Evolutionary conservation across 176 grass and related monocot genomes (phyloP), one percentile per base, ranked within the genome.

Genomic region (Musa schizocarpa): DNA sequence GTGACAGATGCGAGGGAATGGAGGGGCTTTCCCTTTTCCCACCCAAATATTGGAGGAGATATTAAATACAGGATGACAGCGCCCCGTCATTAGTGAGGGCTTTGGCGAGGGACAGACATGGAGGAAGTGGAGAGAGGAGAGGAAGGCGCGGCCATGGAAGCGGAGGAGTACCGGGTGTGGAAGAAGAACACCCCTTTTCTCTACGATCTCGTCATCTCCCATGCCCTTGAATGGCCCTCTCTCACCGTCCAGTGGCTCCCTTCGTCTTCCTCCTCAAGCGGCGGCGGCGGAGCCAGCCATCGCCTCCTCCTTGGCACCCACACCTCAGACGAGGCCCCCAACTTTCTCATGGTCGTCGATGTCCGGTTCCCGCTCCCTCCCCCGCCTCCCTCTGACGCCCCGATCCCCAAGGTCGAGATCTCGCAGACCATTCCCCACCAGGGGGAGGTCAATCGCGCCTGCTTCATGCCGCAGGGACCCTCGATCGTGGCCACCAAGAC

Each of bases 201-300:
- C 57, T 98, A 98, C 84, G 95, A 98, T 78, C 84, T 98, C 16
- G 86, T 98, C 75, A 87, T 98, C 75, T 94, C 95, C 25, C 90
- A 91, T 78, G 78, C 86, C 57, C 86, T 98, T 55, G 90, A 91
- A 62, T 93, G 94, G 94, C 88, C 94, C 12, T 98, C 90, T 27
- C 94, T 98, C 76, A 98, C 90, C 71, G 88, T 91, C 55, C 82
- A 93, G 72, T 98, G 95, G 90, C 69, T 92, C 61, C 87, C 90
- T 11, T 63, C 71, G 19, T 71, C 49, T 17, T 79, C 86, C 61
- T 65, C 14, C 79, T 74, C 49, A 54, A 3, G n/a, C 13, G 21
- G 54, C 1, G 54, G 8, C 2, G 21, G 13, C n/a, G 49, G 8
- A 27, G 71, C 82, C 74, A 75, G 55, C 65, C 86, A 89, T 65